Evolutionary conservation across 1,284 basidiomycete genomes (phyloP).

Genomic region (Neotropicomus parvogracilis): DNA sequence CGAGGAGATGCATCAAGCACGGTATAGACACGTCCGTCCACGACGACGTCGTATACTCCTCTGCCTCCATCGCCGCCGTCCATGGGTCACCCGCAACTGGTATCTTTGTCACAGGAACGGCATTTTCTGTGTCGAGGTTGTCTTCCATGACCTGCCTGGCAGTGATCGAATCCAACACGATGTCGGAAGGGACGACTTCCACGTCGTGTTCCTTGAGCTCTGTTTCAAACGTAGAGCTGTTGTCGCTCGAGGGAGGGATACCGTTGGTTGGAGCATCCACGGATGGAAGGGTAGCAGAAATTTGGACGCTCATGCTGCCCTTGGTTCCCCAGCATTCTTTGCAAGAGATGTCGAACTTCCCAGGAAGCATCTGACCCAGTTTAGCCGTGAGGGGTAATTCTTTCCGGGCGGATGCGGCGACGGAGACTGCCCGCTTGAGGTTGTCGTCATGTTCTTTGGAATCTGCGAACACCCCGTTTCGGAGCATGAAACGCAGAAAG

Average conservation of each 20-base stretch:
- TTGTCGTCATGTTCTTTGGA: slow-evolving; percentile 21
- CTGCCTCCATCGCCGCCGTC: slow-evolving; percentile 22
- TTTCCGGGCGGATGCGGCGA: slow-evolving; percentile 37
- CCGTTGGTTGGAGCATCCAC: background rate
- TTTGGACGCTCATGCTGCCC: slow-evolving; percentile 20
- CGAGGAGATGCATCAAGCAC: slow-evolving; percentile 39
- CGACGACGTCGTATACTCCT: slow-evolving; percentile 29
- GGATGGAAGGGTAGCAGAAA: slow-evolving; percentile 11
- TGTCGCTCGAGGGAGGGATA: background rate
- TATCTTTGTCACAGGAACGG: slow-evolving; percentile 15
- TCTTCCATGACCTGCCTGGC: slow-evolving; percentile 32
- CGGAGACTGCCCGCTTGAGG: slow-evolving; percentile 34
- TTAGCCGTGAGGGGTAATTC: slow-evolving; percentile 45
- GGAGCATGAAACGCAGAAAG: slow-evolving; percentile 47
- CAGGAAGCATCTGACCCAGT: slow-evolving; percentile 39
- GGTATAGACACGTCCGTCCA: slow-evolving; percentile 29
- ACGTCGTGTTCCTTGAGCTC: slow-evolving; percentile 23
- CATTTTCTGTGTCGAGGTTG: slow-evolving; percentile 21
- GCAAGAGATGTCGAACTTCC: slow-evolving; percentile 40
- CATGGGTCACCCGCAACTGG: slow-evolving; percentile 22
- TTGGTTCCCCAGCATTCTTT: slow-evolving; percentile 35
- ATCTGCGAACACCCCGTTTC: slow-evolving; percentile 38
- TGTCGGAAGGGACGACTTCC: slow-evolving; percentile 28
- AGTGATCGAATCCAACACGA: slow-evolving; percentile 31
- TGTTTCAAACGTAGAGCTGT: slow-evolving; percentile 21